Base-by-base conservation (phyloP, 305 asterid species). In the Rubia balearica region DNA sequence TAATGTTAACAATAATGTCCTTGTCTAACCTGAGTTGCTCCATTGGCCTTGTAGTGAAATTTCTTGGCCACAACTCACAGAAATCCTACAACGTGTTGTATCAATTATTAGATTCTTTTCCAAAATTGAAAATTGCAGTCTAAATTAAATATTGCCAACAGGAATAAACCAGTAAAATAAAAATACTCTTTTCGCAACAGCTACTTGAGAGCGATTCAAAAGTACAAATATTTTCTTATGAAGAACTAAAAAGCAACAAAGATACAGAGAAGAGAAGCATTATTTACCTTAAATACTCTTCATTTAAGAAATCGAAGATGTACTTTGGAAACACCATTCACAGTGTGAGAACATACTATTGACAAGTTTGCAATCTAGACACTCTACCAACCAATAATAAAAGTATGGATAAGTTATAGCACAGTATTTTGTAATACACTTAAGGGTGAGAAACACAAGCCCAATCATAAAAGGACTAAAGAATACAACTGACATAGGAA, bases 311-410 rank as follows among this genome's bases (percentile, higher is more conserved):
- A 61, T 69, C 78, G 85, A 56, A 80, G 79, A 74, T 84, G 88
- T 72, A 74, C 71, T 71, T 71, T 80, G 71, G 88, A 84, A 70
- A 84, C 88, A 48, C 82, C 88, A 78, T 84, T 82, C 77, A 84
- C 86, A 69, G 77, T 72, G 72, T 82, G 86, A 72, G 83, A 78
- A 73, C 88, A 84, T 72, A 81, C 81, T 68, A 84, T 76, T 68
- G 86, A 82, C 74, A 84, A 77, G 79, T 84, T 84, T 78, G 85
- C 86, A 86, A 84, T 74, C 72, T 85, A 79, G 65, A 84, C 69
- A 73, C 67, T 78, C 88, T 84, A 77, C 55, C 71, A 64, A 69
- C 51, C 69, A 71, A 75, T 61, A 63, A 36, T 49, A 45, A 78
- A 67, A 46, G 38, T 49, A 69, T 27, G 24, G 7, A 53, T 61